phyloP scores from a whole-genome alignment of 176 grass and related monocot species.

The Microstegium vimineum region DNA sequence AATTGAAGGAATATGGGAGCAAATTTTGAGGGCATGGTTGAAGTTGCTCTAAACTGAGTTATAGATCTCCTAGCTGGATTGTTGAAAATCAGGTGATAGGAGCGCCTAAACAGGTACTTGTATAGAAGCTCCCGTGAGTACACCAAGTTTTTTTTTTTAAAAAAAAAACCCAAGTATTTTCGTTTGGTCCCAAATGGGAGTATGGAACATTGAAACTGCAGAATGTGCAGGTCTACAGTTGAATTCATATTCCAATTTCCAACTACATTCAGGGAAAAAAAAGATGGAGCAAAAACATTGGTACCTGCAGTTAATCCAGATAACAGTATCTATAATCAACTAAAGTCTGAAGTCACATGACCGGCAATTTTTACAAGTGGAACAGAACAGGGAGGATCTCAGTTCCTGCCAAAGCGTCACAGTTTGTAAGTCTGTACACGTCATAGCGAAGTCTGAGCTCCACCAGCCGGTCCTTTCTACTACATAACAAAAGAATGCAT shows the following conservation, averaged over 20 bases:
- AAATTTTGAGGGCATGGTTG: too few species aligned
- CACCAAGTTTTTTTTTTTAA: too few species aligned
- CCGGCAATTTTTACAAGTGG: neutral
- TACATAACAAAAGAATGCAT: neutral
- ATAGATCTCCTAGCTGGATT: too few species aligned
- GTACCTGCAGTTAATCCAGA: neutral
- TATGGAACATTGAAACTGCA: too few species aligned
- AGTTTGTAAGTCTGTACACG: neutral
- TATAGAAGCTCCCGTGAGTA: too few species aligned
- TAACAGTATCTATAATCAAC: neutral
- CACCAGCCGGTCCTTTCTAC: neutral
- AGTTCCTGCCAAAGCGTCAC: neutral
- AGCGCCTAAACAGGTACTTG: too few species aligned
- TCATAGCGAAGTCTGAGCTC: neutral
- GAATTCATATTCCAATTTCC: neutral
- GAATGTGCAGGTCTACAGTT: neutral
- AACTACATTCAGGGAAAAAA: neutral
- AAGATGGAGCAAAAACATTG: neutral
- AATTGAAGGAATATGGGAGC: too few species aligned
- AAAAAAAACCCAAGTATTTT: too few species aligned
- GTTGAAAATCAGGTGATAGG: too few species aligned
- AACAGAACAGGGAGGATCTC: neutral
- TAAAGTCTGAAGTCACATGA: neutral
- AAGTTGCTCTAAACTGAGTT: too few species aligned
- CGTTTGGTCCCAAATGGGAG: too few species aligned